Evolutionary conservation across 1,284 basidiomycete species (phyloP), one percentile per base, ranked within the genome.

Genomic region (Phylloporus gajari): DNA sequence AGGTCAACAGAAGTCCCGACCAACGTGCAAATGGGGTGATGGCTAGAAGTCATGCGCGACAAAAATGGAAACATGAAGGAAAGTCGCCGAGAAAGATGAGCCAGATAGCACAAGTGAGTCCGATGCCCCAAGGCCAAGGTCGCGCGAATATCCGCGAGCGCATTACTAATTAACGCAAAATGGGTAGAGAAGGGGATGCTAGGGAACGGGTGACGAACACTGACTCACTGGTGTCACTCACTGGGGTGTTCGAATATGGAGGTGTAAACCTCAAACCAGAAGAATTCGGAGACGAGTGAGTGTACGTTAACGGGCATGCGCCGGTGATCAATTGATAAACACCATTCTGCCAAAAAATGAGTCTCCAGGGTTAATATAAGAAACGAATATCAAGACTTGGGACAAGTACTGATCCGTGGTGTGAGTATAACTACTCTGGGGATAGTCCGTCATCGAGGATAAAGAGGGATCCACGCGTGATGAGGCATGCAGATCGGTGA

Each of bases 221-320:
- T 23, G 48, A 75, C 79, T 80, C 71, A 82, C 81, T 78, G 2
- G 67, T 32, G 35, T 80, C 81, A 25, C 78, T 79, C 40, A 69
- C 68, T 30, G 81, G 79, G 17, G 80, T 80, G 25, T 75, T 72
- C 11, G 75, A 71, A 35, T 81, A 77, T 44, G 79, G 71, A 32
- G 80, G 72, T 5, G 81, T 78, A 62, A 77, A 73, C 3, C 72
- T 71, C 23, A 74, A 70, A 68, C 80, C 73, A 15, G 72, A 68
- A 12, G 80, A 69, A 4, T 69, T 73, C 11, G 77, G 75, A 48
- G 81, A 75, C n/a, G n/a, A n/a, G n/a, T 69, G 75, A 12, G 68
- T 19, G 1, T 60, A 68, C 35, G 56, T 12, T 42, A 70, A 73
- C 11, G 65, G 62, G 46, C 73, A 72, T 12, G 71, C 17, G 3